Percentiles rank a stretch among this genome's conserved stretches.
phyloP scores from a whole-genome alignment of 2,329 filamentous ascomycete genomes.

The Fusarium anthophilum region DNA sequence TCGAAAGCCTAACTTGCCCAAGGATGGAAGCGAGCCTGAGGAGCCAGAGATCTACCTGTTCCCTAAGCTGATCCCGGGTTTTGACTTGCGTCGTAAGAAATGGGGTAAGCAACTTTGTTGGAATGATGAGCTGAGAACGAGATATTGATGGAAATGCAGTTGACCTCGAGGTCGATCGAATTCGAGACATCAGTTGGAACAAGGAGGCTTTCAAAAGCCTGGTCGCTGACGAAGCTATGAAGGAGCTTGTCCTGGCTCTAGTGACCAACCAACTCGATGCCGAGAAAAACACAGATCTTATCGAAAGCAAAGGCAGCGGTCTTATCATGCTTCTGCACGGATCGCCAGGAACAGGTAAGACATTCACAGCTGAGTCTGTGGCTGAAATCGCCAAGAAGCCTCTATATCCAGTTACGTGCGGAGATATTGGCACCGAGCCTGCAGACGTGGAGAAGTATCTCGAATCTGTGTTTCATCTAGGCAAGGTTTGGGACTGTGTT shows the following conservation, averaged over 20 bases:
- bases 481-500: constrained; percentile 27
- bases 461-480: constrained; percentile 18
- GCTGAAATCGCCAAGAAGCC: constrained; percentile 27
- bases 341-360: background rate
- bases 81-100: constrained; percentile 9
- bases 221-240: background rate
- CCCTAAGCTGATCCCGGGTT: background rate
- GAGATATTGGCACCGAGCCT: constrained; percentile 32
- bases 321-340: constrained; percentile 1
- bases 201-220: background rate
- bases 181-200: constrained; percentile 1
- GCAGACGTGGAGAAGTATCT: constrained; percentile 28
- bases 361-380: constrained; percentile 28
- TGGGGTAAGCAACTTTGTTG: background rate
- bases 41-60: constrained; percentile 6
- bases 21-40: background rate
- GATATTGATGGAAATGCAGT: background rate
- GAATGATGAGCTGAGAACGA: fast-evolving
- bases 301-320: constrained; percentile 9
- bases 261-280: constrained; percentile 10
- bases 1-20: background rate
- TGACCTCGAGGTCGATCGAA: background rate
- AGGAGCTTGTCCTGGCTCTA: constrained; percentile 1
- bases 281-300: constrained; percentile 13
- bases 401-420: constrained; percentile 26